Evolutionary conservation across 2,329 filamentous ascomycete genomes (phyloP).

Genomic region (Tolypocladium capitatum): DNA sequence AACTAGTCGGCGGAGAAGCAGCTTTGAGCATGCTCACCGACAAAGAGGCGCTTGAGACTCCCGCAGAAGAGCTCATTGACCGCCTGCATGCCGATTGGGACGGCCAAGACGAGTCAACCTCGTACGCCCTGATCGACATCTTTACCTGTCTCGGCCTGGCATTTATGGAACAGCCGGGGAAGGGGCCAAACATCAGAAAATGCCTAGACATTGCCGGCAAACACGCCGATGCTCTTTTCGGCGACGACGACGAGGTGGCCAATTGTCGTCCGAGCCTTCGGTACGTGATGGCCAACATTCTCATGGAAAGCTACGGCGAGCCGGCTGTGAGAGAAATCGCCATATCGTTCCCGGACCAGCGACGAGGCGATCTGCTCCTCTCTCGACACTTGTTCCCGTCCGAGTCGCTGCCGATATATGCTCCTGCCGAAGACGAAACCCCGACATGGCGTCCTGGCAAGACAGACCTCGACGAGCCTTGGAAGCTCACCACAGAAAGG

Average conservation of each 20-base stretch:
- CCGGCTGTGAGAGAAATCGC: neutral
- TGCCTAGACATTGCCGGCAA: neutral
- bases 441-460: neutral
- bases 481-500: neutral
- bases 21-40: neutral
- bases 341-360: neutral
- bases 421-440: neutral
- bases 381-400: neutral
- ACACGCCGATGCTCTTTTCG: neutral
- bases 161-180: neutral
- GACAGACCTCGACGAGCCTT: neutral
- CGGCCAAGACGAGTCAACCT: neutral
- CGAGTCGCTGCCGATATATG: neutral
- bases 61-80: neutral
- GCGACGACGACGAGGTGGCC: neutral
- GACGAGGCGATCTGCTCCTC: neutral
- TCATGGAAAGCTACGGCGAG: neutral
- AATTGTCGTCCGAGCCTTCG: neutral
- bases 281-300: neutral
- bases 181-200: neutral
- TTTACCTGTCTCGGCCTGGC: neutral
- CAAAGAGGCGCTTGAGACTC: neutral
- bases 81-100: neutral
- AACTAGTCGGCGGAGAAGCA: neutral
- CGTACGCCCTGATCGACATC: conserved; percentile 1